Conservation (phyloP, 805 yeast species). For the Metschnikowia lachancei region DNA sequence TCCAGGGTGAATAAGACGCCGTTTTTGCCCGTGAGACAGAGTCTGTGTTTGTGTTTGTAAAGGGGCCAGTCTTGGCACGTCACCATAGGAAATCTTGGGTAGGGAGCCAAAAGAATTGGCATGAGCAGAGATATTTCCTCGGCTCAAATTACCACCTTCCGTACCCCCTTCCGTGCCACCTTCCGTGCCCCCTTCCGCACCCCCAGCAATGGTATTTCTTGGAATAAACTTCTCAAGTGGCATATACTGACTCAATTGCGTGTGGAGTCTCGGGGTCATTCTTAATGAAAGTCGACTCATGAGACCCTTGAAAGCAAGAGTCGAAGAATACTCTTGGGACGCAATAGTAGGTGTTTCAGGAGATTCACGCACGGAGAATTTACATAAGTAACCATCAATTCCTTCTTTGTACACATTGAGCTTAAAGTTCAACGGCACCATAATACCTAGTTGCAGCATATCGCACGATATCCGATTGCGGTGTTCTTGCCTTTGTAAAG, state of each 20-base stretch:
- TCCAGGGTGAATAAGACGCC: conserved; percentile 6
- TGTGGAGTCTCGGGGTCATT: conserved; percentile 5
- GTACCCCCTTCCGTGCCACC: no score
- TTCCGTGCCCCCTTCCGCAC: no score
- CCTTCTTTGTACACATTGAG: conserved; percentile 5
- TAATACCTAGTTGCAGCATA: conserved; percentile 8
- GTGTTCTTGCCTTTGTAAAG: conserved; percentile 1
- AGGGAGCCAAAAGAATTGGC: no score
- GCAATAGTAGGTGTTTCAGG: not conserved
- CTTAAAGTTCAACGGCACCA: conserved; percentile 9
- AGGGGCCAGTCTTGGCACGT: not conserved
- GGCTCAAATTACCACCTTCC: no score
- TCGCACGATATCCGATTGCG: conserved; percentile 1
- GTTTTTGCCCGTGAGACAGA: not conserved
- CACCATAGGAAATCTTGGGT: not conserved
- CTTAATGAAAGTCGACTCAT: conserved; percentile 6
- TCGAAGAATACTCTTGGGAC: not conserved
- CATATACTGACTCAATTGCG: conserved; percentile 2
- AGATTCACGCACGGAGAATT: conserved; percentile 3
- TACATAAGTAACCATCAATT: conserved; percentile 15
- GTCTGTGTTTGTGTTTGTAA: not conserved
- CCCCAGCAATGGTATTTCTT: not conserved
- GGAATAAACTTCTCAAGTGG: conserved; percentile 5
- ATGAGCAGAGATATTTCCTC: not conserved
- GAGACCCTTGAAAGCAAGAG: not conserved